These are phyloP conservation scores for Zostera marina DNA, from an alignment of 116 monocot genomes.

Conservation along the genomic window DNA sequence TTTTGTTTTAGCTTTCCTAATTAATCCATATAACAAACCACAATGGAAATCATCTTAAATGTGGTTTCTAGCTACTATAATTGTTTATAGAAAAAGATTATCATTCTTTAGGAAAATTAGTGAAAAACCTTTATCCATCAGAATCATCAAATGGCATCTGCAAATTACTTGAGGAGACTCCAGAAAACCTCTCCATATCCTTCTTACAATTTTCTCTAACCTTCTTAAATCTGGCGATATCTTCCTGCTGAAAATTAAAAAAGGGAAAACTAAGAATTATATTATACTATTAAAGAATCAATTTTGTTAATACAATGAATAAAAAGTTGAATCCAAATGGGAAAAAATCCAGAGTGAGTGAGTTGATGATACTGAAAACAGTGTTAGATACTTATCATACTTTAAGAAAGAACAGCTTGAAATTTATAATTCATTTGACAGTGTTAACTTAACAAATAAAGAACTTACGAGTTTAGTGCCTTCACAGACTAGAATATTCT, in stretches of 20 bases:
- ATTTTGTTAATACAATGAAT: neutral
- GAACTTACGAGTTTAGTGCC: slow-evolving; percentile 50
- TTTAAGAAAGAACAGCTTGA: neutral
- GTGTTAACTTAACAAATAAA: neutral
- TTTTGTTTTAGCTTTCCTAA: no score
- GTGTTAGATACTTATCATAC: neutral
- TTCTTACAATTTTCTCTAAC: slow-evolving; percentile 3
- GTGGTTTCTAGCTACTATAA: no score
- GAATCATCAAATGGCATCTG: neutral
- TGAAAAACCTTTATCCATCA: slow-evolving; percentile 1
- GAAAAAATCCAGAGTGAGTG: neutral
- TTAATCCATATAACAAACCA: no score
- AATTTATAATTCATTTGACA: neutral
- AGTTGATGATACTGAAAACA: neutral
- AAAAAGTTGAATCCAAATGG: neutral
- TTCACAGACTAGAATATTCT: slow-evolving; percentile 38
- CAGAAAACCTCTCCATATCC: neutral
- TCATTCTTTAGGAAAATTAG: neutral
- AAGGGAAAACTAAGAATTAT: neutral
- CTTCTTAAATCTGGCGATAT: neutral
- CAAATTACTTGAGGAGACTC: neutral
- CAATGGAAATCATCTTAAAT: no score
- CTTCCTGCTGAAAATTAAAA: slow-evolving; percentile 3
- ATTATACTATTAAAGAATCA: neutral
- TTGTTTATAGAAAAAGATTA: no score